Evolutionary conservation across 176 grass and related monocot genomes (phyloP), one percentile per base, ranked within the genome.

Genomic region (Oryza glumipatula): DNA sequence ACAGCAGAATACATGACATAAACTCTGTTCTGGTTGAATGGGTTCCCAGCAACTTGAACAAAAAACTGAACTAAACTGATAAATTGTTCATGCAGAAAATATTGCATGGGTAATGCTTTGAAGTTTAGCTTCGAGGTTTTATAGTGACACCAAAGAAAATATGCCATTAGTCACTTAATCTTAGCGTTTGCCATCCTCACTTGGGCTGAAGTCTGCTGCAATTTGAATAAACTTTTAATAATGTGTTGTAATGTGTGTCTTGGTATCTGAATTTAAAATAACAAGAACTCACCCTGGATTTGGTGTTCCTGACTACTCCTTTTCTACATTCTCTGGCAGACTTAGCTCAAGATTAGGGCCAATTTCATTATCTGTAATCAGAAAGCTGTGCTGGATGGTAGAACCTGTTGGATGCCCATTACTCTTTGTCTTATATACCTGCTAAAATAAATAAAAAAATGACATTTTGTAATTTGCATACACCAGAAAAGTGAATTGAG

Each of bases 341-440:
- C 76, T 80, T 52, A 91, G 68, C 63, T 82, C 82, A 80, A 91
- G 92, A 87, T 84, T 78, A 74, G 6, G 26, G 48, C 69, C 65
- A 77, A 54, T 44, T 23, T 65, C 85, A 51, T 86, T 66, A 49
- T 90, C 64, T 7, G 28, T 80, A 68, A 68, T 72, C 7, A 23
- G 65, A 58, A 87, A 88, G 74, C 66, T 58, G 22, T 82, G 70
- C 52, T 70, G 76, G 66, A 69, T 67, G 6, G 33, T 69, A 46
- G 80, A 69, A 81, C 63, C 60, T 79, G 68, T 81, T 1, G 77
- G 56, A 38, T 74, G 44, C 9, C 19, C 56, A 81, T 86, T 76
- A 38, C 22, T 80, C 48, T 43, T 58, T 74, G 66, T 45, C 86
- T 60, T 83, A 58, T 88, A 84, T 19, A 89, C 47, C 93, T 95